Evolutionary conservation across 139 green algal species (phyloP), one percentile per base, ranked within the genome.

Genomic region (Chlamydomonas sp.): DNA sequence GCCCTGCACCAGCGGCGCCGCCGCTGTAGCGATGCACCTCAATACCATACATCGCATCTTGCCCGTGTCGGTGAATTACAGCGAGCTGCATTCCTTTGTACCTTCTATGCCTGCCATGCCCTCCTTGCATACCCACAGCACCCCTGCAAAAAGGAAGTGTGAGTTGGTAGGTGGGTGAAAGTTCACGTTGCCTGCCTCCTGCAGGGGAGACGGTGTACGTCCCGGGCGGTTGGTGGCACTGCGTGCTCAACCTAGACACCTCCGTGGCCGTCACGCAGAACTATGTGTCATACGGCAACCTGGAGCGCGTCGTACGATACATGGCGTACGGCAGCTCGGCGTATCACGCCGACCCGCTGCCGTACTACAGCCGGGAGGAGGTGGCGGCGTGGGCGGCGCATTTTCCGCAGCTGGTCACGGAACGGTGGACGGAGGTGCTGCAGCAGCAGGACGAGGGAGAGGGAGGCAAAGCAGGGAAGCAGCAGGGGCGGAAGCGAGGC

Each of bases 181-280:
- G 60, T 15, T 84, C 5, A 6, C 14, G 10, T 84, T 7, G 77
- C 49, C 17, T 82, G 10, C 63, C 17, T 15, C 5, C 20, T 10
- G 4, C 80, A 92, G 89, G 79, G 66, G 85, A 92, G 66, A 74
- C 79, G 60, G 80, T 92, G 66, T 92, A 83, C 57, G 80, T 92
- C 20, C 89, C 89, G 49, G 85, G 85, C 60, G 85, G 86, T 76
- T 92, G 91, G 91, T 92, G 89, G 89, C 91, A 94, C 77, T 78
- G 20, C 17, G 89, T 94, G 62, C 83, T 92, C 31, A 94, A 94
- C 68, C 71, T 94, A 75, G 83, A 91, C n/a, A 77, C 82, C 14
- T 78, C 80, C 0, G 81, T 93, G 60, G 90, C 90, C 5, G 83
- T 93, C 4, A 93, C 90, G 0, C 90, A 93, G 78, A 93, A 93